Conservation (phyloP, 306 rosid genomes). For the Rosa multiflora region DNA sequence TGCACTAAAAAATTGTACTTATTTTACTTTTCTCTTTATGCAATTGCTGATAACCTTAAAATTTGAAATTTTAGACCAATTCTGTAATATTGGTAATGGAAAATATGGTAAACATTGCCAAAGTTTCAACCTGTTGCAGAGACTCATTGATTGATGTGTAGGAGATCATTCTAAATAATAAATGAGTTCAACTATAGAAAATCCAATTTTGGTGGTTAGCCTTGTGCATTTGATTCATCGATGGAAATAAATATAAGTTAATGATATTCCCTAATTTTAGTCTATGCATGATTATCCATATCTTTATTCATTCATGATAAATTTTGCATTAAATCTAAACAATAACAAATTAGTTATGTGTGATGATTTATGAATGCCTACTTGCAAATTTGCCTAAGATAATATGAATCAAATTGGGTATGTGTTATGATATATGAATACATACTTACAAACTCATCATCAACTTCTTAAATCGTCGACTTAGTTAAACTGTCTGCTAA, state of each 20-base stretch:
- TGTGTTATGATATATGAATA: background rate
- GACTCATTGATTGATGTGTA: background rate
- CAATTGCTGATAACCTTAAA: background rate
- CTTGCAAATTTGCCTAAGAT: background rate
- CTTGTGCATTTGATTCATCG: conserved; percentile 16
- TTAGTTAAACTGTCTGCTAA: background rate
- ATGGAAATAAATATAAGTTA: background rate
- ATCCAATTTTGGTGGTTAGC: background rate
- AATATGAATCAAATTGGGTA: background rate
- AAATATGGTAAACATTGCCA: background rate
- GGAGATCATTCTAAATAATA: background rate
- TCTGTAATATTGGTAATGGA: background rate
- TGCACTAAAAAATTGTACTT: background rate
- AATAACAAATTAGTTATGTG: background rate
- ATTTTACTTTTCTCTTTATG: background rate
- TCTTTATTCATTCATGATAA: too few relatives aligned
- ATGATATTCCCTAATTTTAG: background rate
- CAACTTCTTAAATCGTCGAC: background rate
- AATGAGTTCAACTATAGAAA: background rate
- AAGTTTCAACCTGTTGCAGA: background rate
- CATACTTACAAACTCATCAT: background rate
- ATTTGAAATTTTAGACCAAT: background rate
- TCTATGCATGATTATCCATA: background rate
- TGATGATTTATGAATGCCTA: background rate
- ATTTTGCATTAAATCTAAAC: background rate